A percentile compares a stretch with the other conserved stretches of the same genome.
These are phyloP conservation scores for Alternaria conjuncta DNA, from an alignment of 2,329 filamentous ascomycete genomes.

Conservation along the genomic window DNA sequence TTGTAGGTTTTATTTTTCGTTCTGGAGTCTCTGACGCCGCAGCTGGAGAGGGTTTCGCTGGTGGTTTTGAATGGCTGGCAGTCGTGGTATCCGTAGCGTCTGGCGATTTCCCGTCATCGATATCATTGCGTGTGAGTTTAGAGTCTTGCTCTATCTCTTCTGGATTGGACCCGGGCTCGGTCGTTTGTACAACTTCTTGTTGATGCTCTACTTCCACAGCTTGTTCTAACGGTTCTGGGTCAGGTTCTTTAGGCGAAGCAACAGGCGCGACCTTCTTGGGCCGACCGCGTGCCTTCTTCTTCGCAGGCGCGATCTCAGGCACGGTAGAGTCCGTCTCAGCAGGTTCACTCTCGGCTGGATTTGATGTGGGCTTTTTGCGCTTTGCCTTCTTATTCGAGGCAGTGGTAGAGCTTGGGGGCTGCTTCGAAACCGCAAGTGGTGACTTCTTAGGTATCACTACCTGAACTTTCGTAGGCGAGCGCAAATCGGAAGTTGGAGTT, in stretches of 20 bases:
- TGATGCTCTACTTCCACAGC: not conserved
- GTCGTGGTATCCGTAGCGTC: not conserved
- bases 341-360: slow-evolving; percentile 16
- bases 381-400: slow-evolving; percentile 23
- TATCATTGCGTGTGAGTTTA: not conserved
- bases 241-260: not conserved
- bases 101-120: not conserved
- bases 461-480: slow-evolving; percentile 24
- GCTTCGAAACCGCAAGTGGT: not conserved
- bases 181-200: slow-evolving; percentile 3
- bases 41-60: not conserved
- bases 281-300: slow-evolving; percentile 42
- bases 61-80: not conserved
- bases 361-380: slow-evolving; percentile 29
- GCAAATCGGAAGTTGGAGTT: not conserved
- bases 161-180: not conserved
- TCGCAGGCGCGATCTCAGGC: slow-evolving; percentile 16
- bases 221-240: slow-evolving; percentile 8
- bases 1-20: slow-evolving; percentile 19
- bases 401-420: not conserved
- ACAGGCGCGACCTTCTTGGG: slow-evolving; percentile 32
- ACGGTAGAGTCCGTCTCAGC: not conserved
- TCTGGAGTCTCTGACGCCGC: slow-evolving; percentile 21
- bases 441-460: slow-evolving; percentile 31
- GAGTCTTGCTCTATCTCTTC: not conserved